Conservation (phyloP, 371 early-diverging fungal genomes). For the Enterocytospora artemiae region DNA sequence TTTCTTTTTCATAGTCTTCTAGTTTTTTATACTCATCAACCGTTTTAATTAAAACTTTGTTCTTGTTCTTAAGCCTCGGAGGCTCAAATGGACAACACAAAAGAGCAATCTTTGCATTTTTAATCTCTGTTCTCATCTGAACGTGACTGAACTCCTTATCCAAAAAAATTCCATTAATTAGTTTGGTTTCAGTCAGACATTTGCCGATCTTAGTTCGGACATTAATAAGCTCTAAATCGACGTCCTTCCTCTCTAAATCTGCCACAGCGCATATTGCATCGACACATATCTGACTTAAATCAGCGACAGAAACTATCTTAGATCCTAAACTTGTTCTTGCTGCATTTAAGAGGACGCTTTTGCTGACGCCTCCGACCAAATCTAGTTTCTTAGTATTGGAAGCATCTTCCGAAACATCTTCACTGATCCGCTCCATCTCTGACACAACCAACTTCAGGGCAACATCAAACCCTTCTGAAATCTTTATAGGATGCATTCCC, state of each 20-base stretch:
- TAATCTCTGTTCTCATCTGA: slow-evolving; percentile 90
- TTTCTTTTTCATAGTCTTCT: slow-evolving; percentile 80
- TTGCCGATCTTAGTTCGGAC: slow-evolving; percentile 93
- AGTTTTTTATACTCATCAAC: slow-evolving; percentile 91
- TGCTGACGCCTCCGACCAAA: no score
- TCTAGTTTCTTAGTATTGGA: not conserved
- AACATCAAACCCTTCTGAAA: slow-evolving; percentile 91
- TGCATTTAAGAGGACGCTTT: slow-evolving; percentile 67
- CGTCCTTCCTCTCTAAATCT: slow-evolving; percentile 90
- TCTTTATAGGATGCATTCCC: slow-evolving; percentile 95
- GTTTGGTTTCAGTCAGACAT: slow-evolving; percentile 73
- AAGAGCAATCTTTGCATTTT: slow-evolving; percentile 89
- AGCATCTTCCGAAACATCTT: slow-evolving; percentile 59
- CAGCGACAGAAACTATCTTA: slow-evolving; percentile 82
- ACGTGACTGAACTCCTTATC: slow-evolving; percentile 99
- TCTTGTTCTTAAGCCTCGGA: slow-evolving; percentile 99
- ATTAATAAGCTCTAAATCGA: slow-evolving; percentile 97
- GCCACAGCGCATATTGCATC: slow-evolving; percentile 90
- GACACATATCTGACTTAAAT: slow-evolving; percentile 64
- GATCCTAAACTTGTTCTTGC: slow-evolving; percentile 91
- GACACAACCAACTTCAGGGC: slow-evolving; percentile 80
- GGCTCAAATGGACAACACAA: slow-evolving; percentile 99
- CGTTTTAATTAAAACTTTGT: slow-evolving; percentile 85
- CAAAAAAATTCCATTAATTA: slow-evolving; percentile 90
- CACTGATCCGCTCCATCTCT: slow-evolving; percentile 77